Evolutionary conservation across 768 basidiomycete genomes (phyloP).

Genomic region (Trametes cinnabarina): DNA sequence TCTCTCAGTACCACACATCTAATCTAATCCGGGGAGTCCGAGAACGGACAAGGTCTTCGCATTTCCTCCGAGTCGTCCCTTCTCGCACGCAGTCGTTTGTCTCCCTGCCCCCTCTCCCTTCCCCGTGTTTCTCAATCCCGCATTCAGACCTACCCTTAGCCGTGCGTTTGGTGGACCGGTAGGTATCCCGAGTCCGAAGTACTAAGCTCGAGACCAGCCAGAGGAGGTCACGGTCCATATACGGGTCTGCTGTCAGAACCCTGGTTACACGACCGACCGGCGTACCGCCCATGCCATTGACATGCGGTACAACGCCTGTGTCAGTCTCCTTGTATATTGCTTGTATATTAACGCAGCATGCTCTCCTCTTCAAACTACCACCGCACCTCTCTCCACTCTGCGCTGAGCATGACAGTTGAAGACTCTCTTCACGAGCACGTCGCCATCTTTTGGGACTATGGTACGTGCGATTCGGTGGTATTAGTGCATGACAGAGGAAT

Average conservation of each 20-base stretch:
- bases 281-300: slow-evolving; percentile 14
- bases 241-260: neutral
- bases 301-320: slow-evolving; percentile 11
- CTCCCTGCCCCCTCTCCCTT: neutral
- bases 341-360: neutral
- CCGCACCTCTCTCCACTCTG: neutral
- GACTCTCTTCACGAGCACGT: slow-evolving; percentile 23
- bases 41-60: too few relatives aligned
- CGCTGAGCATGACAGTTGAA: neutral
- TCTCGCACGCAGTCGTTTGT: neutral
- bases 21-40: slow-evolving; percentile 4
- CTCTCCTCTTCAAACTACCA: neutral
- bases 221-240: neutral
- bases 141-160: too few relatives aligned
- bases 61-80: too few relatives aligned
- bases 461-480: slow-evolving; percentile 23
- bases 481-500: neutral
- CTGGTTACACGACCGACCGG: slow-evolving; percentile 4
- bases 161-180: too few relatives aligned
- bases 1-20: neutral
- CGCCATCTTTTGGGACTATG: slow-evolving; percentile 46
- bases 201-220: too few relatives aligned
- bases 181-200: too few relatives aligned
- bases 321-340: neutral
- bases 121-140: too few relatives aligned